Base-by-base conservation (phyloP, 2,329 filamentous ascomycete species). In the Bipolaris zeicola region DNA sequence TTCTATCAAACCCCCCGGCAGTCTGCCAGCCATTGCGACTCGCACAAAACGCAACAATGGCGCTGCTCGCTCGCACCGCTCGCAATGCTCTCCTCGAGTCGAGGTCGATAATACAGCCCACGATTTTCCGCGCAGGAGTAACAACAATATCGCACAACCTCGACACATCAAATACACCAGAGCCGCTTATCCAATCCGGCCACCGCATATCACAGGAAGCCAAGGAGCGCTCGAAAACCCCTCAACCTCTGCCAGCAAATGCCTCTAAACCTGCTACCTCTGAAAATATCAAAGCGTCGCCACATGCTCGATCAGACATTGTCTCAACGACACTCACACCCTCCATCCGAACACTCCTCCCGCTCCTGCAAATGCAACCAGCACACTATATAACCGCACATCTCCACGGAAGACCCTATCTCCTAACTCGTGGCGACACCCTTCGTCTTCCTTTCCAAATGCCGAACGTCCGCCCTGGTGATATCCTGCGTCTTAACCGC, bases 401-500 rank as follows among this genome's bases (percentile, higher is more conserved):
- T 78, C 88, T 96, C 77, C 89, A 95, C 78, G 89, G 86, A 28
- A 86, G 84, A 51, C 89, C 90, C 6, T 95, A 94, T 80, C 89
- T 95, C 31, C 83, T 95, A 63, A 92, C 89, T 6, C 66, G 72
- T 51, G 81, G 81, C 65, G 81, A 83, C 59, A 79, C 76, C 0
- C 45, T 83, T 6, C 79, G 80, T 13, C 73, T 83, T 10, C 81
- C 81, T 2, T 83, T 82, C 69, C 74, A 77, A 16, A 82, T 82
- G 79, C 76, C 77, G 20, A 67, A 75, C 55, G 80, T 82, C 38
- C 69, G 75, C 56, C 88, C 92, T 0, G 95, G 95, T 28, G 94
- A 98, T 73, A 81, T 96, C 36, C 82, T 99, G 58, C 90, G 93
- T 6, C 83, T 99, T 55, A 94, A 96, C 79, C 89, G 92, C 53